Evolutionary conservation across 1,139 yeast species (phyloP).

Genomic region (Meyerozyma athensensis): DNA sequence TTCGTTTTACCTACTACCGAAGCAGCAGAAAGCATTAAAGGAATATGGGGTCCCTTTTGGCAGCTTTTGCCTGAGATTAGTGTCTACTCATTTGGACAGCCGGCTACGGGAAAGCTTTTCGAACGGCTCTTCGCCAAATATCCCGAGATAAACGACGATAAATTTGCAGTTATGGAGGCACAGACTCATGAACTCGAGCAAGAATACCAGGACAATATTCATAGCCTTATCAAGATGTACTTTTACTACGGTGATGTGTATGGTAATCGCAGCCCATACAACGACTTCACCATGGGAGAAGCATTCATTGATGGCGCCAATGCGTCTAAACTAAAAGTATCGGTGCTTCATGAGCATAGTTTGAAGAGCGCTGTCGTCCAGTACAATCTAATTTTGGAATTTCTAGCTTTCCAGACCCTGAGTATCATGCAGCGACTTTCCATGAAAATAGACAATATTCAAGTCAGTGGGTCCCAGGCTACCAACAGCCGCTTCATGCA

Average conservation of each 20-base stretch:
- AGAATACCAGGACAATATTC: conserved; percentile 19
- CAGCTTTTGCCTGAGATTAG: conserved; percentile 18
- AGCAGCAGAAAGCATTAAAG: conserved; percentile 21
- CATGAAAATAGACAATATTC: conserved; percentile 21
- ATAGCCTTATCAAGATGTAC: conserved; percentile 29
- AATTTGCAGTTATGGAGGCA: conserved; percentile 29
- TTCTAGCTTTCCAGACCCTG: conserved; percentile 45
- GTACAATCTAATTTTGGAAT: conserved; percentile 46
- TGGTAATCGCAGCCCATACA: conserved; percentile 55
- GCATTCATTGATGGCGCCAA: conserved; percentile 42
- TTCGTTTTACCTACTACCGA: conserved; percentile 29
- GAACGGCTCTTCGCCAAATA: conserved; percentile 41
- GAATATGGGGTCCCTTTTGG: conserved; percentile 57
- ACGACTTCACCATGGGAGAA: conserved; percentile 47
- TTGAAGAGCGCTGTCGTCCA: conserved; percentile 25
- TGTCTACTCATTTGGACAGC: conserved; percentile 52
- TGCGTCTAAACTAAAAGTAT: conserved; percentile 18
- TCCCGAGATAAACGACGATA: conserved; percentile 8
- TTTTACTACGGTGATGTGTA: conserved; percentile 50
- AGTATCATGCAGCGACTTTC: conserved; percentile 23
- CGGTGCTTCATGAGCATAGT: conserved; percentile 8
- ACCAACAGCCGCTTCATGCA: conserved; percentile 38
- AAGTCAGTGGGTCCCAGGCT: conserved; percentile 50
- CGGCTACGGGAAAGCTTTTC: conserved; percentile 52
- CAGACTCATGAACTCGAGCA: conserved; percentile 20